Conservation (phyloP, 2,329 filamentous ascomycete species). For the Emmonsiellopsis sp. region DNA sequence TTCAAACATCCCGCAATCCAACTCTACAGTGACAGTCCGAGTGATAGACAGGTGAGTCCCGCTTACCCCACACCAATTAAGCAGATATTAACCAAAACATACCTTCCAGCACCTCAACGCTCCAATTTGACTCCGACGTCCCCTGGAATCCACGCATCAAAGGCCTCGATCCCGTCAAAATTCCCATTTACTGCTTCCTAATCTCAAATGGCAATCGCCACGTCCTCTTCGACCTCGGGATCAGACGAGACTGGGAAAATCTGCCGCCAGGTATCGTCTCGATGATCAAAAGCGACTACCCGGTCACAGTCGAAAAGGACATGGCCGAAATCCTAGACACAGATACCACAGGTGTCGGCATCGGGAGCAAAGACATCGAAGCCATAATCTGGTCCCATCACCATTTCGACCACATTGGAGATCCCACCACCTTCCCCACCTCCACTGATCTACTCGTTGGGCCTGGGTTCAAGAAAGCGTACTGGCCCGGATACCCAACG, state of each 20-base stretch:
- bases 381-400: slow-evolving; percentile 14
- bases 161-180: slow-evolving; percentile 18
- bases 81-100: neutral
- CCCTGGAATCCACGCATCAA: slow-evolving; percentile 18
- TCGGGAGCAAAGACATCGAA: slow-evolving; percentile 7
- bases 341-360: neutral
- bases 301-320: slow-evolving; percentile 8
- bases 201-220: slow-evolving; percentile 11
- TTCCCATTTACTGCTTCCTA: slow-evolving; percentile 7
- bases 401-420: slow-evolving; percentile 45
- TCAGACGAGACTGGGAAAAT: slow-evolving; percentile 5
- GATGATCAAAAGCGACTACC: neutral
- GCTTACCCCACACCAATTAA: no score
- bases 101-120: neutral
- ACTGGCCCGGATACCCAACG: slow-evolving; percentile 41
- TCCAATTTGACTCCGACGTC: neutral
- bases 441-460: slow-evolving; percentile 44
- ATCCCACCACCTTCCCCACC: slow-evolving; percentile 39
- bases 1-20: no score
- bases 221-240: slow-evolving; percentile 8
- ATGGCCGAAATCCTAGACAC: slow-evolving; percentile 12
- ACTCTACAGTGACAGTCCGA: neutral
- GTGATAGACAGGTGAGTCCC: slow-evolving; percentile 1
- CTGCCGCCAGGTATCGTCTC: neutral
- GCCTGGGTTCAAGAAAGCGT: slow-evolving; percentile 40